Evolutionary conservation across 768 basidiomycete genomes (phyloP).

Genomic region (Pluteus cervinus): DNA sequence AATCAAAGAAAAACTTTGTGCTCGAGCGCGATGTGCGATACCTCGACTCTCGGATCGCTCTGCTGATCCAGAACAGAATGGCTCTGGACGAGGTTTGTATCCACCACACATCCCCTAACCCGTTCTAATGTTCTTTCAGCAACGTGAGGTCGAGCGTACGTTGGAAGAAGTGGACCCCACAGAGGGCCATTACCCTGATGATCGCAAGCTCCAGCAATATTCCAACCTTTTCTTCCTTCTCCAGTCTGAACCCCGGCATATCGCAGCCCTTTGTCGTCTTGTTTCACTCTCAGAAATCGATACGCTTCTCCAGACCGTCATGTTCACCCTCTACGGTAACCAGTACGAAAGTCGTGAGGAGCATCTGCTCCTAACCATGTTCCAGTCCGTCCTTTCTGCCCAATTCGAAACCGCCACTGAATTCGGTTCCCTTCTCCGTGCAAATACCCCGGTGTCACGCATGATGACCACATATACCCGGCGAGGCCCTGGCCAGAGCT

Average conservation of each 20-base stretch:
- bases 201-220: conserved; percentile 92
- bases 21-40: conserved; percentile 98
- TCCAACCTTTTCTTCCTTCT: conserved; percentile 98
- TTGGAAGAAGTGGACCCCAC: conserved; percentile 94
- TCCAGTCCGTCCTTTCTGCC: conserved; percentile 95
- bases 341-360: conserved; percentile 99
- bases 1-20: conserved; percentile 99
- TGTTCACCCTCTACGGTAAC: conserved; percentile 99
- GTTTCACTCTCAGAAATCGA: conserved; percentile 97
- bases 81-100: conserved; percentile 82
- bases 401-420: conserved; percentile 99
- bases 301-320: conserved; percentile 97
- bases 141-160: conserved; percentile 92
- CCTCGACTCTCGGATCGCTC: conserved; percentile 93
- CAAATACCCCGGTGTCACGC: conserved; percentile 97
- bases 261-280: conserved; percentile 92
- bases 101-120: background rate
- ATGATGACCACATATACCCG: conserved; percentile 99
- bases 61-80: conserved; percentile 98
- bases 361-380: conserved; percentile 98
- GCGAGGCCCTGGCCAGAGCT: conserved; percentile 96
- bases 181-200: conserved; percentile 90
- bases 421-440: conserved; percentile 96
- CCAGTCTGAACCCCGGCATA: conserved; percentile 95
- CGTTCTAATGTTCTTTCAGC: conserved; percentile 37